These are phyloP conservation scores for Pythium utonaiense DNA, from an alignment of 352 stramenopile species.

Conservation along the genomic window DNA sequence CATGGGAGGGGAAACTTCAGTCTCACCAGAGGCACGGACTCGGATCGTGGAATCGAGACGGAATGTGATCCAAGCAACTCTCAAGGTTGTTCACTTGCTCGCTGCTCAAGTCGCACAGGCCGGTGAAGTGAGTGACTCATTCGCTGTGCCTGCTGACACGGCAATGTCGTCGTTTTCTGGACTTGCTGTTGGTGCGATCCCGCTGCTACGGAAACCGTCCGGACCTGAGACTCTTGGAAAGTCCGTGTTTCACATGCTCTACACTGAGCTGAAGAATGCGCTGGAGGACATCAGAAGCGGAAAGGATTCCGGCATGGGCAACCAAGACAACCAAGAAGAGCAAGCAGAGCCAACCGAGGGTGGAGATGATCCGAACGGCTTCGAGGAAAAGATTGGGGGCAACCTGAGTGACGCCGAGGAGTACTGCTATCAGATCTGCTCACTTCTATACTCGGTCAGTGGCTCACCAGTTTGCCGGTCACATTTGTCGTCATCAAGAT, in stretches of 20 bases:
- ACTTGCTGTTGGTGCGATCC: slow-evolving; percentile 63
- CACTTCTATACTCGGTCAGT: slow-evolving; percentile 84
- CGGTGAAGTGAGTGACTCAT: slow-evolving; percentile 56
- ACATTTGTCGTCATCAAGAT: slow-evolving; percentile 79
- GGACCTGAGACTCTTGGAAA: slow-evolving; percentile 86
- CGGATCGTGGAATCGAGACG: slow-evolving; percentile 52
- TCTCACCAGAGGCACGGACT: slow-evolving; percentile 33
- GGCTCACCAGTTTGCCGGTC: slow-evolving; percentile 75
- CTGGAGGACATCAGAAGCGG: slow-evolving; percentile 64
- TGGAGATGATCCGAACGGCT: slow-evolving; percentile 18
- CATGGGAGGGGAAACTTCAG: slow-evolving; percentile 1
- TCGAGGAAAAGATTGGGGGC: neutral
- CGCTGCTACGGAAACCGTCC: slow-evolving; percentile 76
- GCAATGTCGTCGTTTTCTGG: slow-evolving; percentile 31
- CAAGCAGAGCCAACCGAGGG: slow-evolving; percentile 30
- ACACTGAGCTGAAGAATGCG: slow-evolving; percentile 86
- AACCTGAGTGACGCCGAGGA: slow-evolving; percentile 61
- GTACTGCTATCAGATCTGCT: slow-evolving; percentile 90
- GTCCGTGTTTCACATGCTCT: slow-evolving; percentile 90
- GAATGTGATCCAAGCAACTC: slow-evolving; percentile 80
- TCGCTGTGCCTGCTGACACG: slow-evolving; percentile 52
- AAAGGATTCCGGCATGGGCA: neutral
- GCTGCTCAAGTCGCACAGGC: slow-evolving; percentile 85
- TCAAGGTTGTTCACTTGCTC: slow-evolving; percentile 87
- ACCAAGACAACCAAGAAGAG: neutral